These are phyloP conservation scores for Hawksworthiomyces lignivorus DNA, from an alignment of 2,329 filamentous ascomycete genomes.

Conservation along the genomic window DNA sequence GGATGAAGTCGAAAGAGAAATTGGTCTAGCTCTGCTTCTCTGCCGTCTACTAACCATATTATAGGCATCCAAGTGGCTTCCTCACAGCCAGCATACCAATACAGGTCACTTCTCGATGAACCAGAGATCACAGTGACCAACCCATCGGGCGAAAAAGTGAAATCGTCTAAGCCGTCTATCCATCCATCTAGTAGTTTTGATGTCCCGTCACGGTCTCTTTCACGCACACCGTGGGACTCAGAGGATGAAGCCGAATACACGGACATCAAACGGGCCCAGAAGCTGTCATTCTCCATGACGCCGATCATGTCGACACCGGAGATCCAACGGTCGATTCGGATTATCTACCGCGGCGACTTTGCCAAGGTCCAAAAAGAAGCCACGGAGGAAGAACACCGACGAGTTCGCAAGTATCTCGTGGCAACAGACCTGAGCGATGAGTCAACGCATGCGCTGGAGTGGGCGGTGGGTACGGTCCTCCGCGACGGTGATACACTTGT, in stretches of 20 bases:
- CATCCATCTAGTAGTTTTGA: slow-evolving; percentile 86
- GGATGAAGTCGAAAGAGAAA: too few species aligned
- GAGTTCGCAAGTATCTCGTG: slow-evolving; percentile 86
- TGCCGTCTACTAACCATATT: not conserved
- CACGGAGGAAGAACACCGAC: slow-evolving; percentile 62
- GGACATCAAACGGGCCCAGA: slow-evolving; percentile 83
- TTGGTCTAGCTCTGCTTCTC: not conserved
- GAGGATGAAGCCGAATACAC: slow-evolving; percentile 79
- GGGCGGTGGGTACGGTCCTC: slow-evolving; percentile 92
- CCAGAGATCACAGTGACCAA: slow-evolving; percentile 59
- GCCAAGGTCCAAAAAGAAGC: slow-evolving; percentile 66
- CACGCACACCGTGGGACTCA: slow-evolving; percentile 59
- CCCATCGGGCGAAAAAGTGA: slow-evolving; percentile 54
- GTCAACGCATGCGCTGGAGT: slow-evolving; percentile 89
- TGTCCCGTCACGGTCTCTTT: slow-evolving; percentile 47
- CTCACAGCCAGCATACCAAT: slow-evolving; percentile 43
- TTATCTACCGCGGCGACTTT: slow-evolving; percentile 86
- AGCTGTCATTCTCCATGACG: slow-evolving; percentile 72
- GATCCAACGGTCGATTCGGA: slow-evolving; percentile 74
- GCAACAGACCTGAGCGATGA: slow-evolving; percentile 92
- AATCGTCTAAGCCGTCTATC: slow-evolving; percentile 48
- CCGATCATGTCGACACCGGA: slow-evolving; percentile 68
- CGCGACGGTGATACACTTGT: slow-evolving; percentile 91
- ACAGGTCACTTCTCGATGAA: slow-evolving; percentile 58
- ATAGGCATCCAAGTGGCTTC: slow-evolving; percentile 47